A percentile compares a stretch with the other conserved stretches of the same genome.
Evolutionary conservation across 768 basidiomycete genomes (phyloP).

Genomic region (Sarcodon sp.): DNA sequence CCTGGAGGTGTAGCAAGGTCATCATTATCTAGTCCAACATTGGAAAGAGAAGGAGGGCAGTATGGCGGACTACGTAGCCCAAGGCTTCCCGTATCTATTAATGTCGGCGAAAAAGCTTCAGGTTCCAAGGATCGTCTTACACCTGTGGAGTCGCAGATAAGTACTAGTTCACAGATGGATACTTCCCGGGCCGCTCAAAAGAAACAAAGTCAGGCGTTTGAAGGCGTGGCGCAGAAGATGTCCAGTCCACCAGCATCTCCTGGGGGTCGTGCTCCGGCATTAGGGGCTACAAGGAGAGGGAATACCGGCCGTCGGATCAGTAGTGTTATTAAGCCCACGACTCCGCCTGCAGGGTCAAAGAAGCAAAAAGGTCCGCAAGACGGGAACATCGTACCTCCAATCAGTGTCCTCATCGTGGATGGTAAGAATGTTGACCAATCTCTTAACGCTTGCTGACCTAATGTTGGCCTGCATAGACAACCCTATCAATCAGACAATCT

Average conservation of each 20-base stretch:
- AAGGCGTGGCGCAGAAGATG: background rate
- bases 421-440: constrained; percentile 36
- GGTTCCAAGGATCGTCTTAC: too few species aligned
- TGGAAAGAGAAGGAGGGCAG: constrained; percentile 35
- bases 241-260: constrained; percentile 12
- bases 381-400: constrained; percentile 81
- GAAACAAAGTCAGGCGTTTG: background rate
- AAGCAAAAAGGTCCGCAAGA: constrained; percentile 41
- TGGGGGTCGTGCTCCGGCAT: constrained; percentile 11
- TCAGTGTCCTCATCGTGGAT: constrained; percentile 96
- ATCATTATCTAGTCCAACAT: constrained; percentile 8
- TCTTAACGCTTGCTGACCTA: background rate
- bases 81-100: background rate
- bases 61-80: constrained; percentile 5
- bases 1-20: constrained; percentile 1
- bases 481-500: constrained; percentile 94
- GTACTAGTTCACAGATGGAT: background rate
- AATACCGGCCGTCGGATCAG: constrained; percentile 18
- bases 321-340: constrained; percentile 15
- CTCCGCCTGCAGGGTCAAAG: constrained; percentile 23
- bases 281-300: constrained; percentile 14
- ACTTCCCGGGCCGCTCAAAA: background rate
- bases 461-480: constrained; percentile 50
- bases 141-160: background rate
- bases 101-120: background rate